Conservation (phyloP, 129 eudicot species). For the Tanacetum coccineum region DNA sequence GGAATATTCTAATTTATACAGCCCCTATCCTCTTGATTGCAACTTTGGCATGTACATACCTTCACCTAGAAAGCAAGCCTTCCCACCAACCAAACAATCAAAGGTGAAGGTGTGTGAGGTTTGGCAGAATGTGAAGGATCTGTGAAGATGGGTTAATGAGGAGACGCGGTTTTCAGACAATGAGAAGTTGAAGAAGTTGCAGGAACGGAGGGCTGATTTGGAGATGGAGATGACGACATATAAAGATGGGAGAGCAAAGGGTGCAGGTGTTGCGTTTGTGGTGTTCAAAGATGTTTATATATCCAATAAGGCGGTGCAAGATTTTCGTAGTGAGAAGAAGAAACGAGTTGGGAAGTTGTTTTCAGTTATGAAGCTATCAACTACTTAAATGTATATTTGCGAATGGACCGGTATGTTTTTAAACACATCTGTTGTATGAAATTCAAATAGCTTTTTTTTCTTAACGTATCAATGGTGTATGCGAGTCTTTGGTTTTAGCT, state of each 20-base stretch:
- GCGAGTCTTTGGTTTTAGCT: no score
- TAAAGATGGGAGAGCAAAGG: conserved; percentile 85
- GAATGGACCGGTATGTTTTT: no score
- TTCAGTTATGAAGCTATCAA: conserved; percentile 31
- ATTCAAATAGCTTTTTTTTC: no score
- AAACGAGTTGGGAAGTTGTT: conserved; percentile 79
- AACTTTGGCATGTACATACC: conserved; percentile 44
- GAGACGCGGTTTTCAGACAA: conserved; percentile 74
- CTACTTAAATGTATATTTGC: no score
- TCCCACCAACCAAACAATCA: conserved; percentile 1
- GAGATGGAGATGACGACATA: conserved; percentile 96
- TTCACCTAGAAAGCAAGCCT: conserved; percentile 48
- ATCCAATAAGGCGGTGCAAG: conserved; percentile 85
- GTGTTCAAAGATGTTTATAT: conserved; percentile 94
- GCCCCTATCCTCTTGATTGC: conserved; percentile 48
- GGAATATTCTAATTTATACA: no score
- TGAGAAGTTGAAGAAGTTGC: conserved; percentile 71
- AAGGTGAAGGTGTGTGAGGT: conserved; percentile 30
- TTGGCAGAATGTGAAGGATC: conserved; percentile 54
- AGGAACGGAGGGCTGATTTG: conserved; percentile 88
- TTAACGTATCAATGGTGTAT: no score
- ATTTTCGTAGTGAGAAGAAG: conserved; percentile 76
- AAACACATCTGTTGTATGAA: no score
- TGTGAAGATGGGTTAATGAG: conserved; percentile 49
- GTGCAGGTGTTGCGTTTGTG: conserved; percentile 97